Conservation (phyloP, 2,329 filamentous ascomycete genomes). For the Myriangium duriaei region DNA sequence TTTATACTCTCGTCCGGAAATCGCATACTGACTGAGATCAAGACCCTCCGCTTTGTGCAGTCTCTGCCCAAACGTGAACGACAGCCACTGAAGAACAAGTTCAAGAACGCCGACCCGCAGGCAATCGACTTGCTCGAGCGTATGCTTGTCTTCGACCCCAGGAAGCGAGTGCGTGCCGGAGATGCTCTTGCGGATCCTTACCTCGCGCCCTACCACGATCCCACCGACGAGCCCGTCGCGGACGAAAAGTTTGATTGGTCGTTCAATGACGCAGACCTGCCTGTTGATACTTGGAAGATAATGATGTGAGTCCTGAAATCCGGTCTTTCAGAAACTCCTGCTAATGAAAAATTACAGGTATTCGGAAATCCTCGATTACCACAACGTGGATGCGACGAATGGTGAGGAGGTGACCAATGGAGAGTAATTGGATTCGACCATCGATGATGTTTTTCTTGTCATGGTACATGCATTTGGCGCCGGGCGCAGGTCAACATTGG, state of each 20-base stretch:
- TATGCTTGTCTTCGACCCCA: slow-evolving; percentile 98
- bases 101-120: slow-evolving; percentile 82
- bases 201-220: slow-evolving; percentile 91
- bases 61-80: slow-evolving; percentile 90
- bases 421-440: too few relatives aligned
- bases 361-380: slow-evolving; percentile 96
- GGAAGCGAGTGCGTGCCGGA: slow-evolving; percentile 78
- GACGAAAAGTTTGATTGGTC: slow-evolving; percentile 99
- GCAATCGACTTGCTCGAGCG: slow-evolving; percentile 88
- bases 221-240: slow-evolving; percentile 86
- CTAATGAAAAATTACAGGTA: slow-evolving; percentile 50
- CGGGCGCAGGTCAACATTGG: too few relatives aligned
- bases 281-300: slow-evolving; percentile 99
- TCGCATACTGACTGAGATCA: slow-evolving; percentile 16
- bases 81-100: slow-evolving; percentile 75
- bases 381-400: slow-evolving; percentile 63
- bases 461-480: too few relatives aligned
- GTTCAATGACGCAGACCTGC: slow-evolving; percentile 94
- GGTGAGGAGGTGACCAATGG: slow-evolving; percentile 13
- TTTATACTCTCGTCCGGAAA: background rate
- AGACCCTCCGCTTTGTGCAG: slow-evolving; percentile 95
- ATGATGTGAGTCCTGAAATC: slow-evolving; percentile 69
- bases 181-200: slow-evolving; percentile 86
- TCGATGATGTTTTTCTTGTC: too few relatives aligned
- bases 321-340: background rate